Percentiles rank a stretch among this genome's conserved stretches.
These are phyloP conservation scores for Euryodendron excelsum DNA, from an alignment of 148 eudicot genomes.

Conservation along the genomic window DNA sequence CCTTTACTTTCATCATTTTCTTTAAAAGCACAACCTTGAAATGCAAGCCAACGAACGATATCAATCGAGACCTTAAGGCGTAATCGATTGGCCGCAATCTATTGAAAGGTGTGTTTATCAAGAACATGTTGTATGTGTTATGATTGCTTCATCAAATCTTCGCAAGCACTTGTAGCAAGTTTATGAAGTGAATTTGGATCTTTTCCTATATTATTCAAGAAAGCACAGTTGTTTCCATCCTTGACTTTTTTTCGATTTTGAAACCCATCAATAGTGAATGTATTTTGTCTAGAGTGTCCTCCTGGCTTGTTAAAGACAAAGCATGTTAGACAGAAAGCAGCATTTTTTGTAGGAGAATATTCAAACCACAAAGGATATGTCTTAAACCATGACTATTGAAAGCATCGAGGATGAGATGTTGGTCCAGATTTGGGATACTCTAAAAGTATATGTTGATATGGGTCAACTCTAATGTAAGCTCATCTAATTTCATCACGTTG, in stretches of 20 bases:
- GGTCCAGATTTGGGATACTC: no score
- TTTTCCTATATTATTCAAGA: background rate
- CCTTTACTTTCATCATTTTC: no score
- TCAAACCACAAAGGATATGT: background rate
- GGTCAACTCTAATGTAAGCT: no score
- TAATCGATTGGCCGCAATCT: no score
- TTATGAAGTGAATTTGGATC: background rate
- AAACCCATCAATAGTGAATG: background rate
- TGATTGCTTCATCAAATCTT: background rate
- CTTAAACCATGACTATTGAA: no score
- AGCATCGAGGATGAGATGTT: no score
- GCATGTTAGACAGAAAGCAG: background rate
- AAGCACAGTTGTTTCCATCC: background rate
- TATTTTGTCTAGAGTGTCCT: background rate
- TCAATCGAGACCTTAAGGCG: no score
- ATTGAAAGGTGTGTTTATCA: no score
- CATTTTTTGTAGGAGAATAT: slow-evolving; percentile 1
- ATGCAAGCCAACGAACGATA: no score
- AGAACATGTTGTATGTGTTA: background rate
- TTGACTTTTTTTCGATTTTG: background rate
- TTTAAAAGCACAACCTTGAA: no score
- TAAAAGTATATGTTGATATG: no score
- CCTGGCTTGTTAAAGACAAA: background rate
- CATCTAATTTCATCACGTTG: background rate
- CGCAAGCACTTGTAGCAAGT: background rate